Conservation (phyloP, 2,329 filamentous ascomycete species). For the Epichloe brachyelytri region DNA sequence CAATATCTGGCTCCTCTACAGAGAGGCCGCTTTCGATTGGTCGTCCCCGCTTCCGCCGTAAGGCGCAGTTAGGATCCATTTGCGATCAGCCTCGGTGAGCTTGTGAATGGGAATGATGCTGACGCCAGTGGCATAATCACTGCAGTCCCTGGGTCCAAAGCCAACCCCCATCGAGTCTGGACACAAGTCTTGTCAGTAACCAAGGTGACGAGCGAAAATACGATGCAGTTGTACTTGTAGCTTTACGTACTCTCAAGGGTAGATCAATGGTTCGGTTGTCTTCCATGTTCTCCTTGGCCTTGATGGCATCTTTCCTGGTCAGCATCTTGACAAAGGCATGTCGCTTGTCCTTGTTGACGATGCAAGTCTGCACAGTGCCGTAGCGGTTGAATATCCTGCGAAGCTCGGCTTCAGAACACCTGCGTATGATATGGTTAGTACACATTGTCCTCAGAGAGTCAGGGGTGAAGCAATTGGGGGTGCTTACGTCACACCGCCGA, state of each 20-base stretch:
- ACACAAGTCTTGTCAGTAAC: slow-evolving; percentile 7
- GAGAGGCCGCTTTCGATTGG: slow-evolving; percentile 72
- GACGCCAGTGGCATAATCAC: slow-evolving; percentile 83
- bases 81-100: slow-evolving; percentile 88
- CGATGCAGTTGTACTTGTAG: neutral
- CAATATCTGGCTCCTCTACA: slow-evolving; percentile 95
- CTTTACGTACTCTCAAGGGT: slow-evolving; percentile 52
- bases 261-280: slow-evolving; percentile 58
- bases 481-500: slow-evolving; percentile 82
- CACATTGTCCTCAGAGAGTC: neutral
- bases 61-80: slow-evolving; percentile 92
- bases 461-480: neutral
- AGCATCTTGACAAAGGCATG: slow-evolving; percentile 99
- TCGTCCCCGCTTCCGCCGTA: slow-evolving; percentile 84
- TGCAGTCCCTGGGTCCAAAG: slow-evolving; percentile 93
- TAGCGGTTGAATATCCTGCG: slow-evolving; percentile 68
- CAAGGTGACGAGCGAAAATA: neutral
- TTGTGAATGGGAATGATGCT: slow-evolving; percentile 87
- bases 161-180: slow-evolving; percentile 95
- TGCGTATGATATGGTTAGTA: slow-evolving; percentile 16
- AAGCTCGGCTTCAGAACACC: slow-evolving; percentile 68
- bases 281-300: slow-evolving; percentile 80
- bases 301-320: slow-evolving; percentile 70
- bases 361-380: slow-evolving; percentile 89
- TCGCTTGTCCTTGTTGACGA: slow-evolving; percentile 94